Evolutionary conservation across 257 asterid species (phyloP), one percentile per base, ranked within the genome.

Genomic region (Solanum chaucha): DNA sequence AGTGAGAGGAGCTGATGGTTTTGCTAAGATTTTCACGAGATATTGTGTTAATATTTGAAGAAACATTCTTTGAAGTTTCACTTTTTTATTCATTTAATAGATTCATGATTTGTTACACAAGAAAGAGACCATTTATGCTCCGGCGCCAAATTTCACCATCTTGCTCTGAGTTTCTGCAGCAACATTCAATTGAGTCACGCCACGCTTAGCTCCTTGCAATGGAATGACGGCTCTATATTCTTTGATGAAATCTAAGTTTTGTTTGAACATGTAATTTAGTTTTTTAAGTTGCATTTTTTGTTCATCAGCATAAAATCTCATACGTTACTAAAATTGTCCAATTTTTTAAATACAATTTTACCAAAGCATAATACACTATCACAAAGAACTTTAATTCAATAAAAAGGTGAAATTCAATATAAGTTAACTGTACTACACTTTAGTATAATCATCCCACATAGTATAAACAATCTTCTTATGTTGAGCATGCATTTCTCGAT

Each of bases 91-190:
- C 19, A 51, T 83, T 83, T 20, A 55, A 55, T 59, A 6, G 75
- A 34, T 58, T 83, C 86, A 59, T 72, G 78, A 71, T 30, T 83
- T 83, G 86, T 83, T 51, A 83, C 75, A 83, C 86, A 83, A 46
- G 6, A 80, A 78, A 80, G 36, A 80, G 6, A 80, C 26, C 64
- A 80, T 90, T 78, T 80, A 87, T 71, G 51, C 40, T 32, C 55
- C 26, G 87, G 88, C 85, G 87, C 87, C 86, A 59, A 59, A 17
- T 11, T 82, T 51, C 89, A 86, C 89, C 85, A 44, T 28, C 26
- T 64, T 4, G 32, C 70, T 68, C 84, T 59, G 22, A 59, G 36
- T 59, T 22, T 55, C 68, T 17, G 15, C 51, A 17, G 48, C 5
- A 34, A 36, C 88, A 84, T 84, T 84, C 77, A 83, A 58, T 83